These are phyloP conservation scores for Penicillium sp. DNA, from an alignment of 2,329 filamentous ascomycete species.

Conservation along the genomic window DNA sequence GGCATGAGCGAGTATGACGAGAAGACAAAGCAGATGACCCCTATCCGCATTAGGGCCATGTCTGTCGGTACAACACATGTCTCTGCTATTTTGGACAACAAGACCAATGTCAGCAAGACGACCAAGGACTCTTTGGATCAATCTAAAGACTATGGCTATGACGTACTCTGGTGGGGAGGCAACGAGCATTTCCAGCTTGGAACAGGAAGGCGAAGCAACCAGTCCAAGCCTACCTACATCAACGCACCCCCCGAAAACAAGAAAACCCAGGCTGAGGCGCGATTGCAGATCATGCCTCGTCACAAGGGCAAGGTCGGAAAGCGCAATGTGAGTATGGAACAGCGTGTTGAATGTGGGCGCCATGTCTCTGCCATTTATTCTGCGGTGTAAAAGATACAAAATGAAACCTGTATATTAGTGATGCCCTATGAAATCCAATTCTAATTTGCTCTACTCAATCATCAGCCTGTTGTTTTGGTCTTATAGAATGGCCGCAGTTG, in stretches of 20 bases:
- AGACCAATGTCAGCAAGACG: conserved; percentile 62
- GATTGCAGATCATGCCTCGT: conserved; percentile 77
- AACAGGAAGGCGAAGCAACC: conserved; percentile 82
- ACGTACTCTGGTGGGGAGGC: conserved; percentile 89
- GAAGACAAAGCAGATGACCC: conserved; percentile 60
- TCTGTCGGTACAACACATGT: conserved; percentile 78
- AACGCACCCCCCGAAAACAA: conserved; percentile 65
- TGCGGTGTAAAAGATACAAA: conserved; percentile 41
- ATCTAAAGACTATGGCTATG: conserved; percentile 78
- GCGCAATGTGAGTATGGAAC: conserved; percentile 72
- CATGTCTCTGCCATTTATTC: conserved; percentile 83
- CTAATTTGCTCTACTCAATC: neutral
- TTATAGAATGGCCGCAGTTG: conserved; percentile 13
- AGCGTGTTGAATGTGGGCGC: conserved; percentile 82
- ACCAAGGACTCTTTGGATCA: conserved; percentile 59
- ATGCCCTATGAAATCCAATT: conserved; percentile 14
- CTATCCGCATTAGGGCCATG: conserved; percentile 73
- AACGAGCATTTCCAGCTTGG: conserved; percentile 94
- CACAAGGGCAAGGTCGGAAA: conserved; percentile 68
- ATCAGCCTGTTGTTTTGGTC: neutral
- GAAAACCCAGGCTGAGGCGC: conserved; percentile 62
- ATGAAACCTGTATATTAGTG: conserved; percentile 17
- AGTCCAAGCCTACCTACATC: conserved; percentile 73
- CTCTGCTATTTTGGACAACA: conserved; percentile 79
- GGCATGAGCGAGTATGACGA: conserved; percentile 88